These are phyloP conservation scores for Solanum lignicaule DNA, from an alignment of 257 asterid species.

Conservation along the genomic window DNA sequence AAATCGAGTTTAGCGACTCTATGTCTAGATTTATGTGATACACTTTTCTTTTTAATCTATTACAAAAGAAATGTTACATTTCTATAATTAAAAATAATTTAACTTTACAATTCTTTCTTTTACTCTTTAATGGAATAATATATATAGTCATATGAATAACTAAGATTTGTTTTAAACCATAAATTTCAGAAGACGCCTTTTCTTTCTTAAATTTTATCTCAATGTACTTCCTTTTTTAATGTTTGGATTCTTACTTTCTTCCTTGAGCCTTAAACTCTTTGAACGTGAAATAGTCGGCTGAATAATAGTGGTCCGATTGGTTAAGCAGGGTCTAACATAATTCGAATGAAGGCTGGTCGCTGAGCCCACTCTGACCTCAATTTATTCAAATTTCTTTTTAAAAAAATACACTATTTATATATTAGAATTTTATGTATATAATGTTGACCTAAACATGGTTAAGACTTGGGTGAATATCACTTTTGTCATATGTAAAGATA, in stretches of 20 bases:
- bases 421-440: too few relatives aligned
- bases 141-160: neutral
- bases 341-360: too few relatives aligned
- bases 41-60: neutral
- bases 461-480: too few relatives aligned
- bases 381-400: too few relatives aligned
- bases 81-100: neutral
- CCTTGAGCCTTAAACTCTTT: neutral
- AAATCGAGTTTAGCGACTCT: neutral
- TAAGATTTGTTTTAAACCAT: neutral
- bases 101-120: neutral
- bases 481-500: neutral
- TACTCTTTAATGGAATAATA: neutral
- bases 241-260: neutral
- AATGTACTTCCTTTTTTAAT: neutral
- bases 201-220: neutral
- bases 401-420: too few relatives aligned
- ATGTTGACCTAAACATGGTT: too few relatives aligned
- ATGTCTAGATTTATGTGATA: neutral
- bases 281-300: neutral
- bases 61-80: neutral
- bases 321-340: too few relatives aligned
- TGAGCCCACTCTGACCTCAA: rapidly evolving
- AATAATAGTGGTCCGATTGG: too few relatives aligned
- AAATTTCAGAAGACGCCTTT: neutral